A percentile compares a stretch with the other conserved stretches of the same genome.
These are phyloP conservation scores for Hygrocybe punicea DNA, from an alignment of 768 basidiomycete species.

Conservation along the genomic window DNA sequence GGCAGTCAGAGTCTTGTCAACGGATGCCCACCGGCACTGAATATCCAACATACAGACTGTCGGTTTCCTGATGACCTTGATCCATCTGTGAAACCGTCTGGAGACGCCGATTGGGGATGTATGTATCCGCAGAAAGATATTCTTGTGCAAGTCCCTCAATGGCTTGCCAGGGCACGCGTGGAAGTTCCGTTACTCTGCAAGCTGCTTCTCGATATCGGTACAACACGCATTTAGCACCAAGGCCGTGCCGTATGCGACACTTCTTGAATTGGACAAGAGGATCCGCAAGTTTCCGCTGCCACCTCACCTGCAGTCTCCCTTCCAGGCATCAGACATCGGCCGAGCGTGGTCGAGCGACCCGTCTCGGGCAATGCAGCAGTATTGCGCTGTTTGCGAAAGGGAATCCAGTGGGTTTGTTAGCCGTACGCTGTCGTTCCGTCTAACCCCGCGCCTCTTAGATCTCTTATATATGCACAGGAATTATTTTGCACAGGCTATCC, in stretches of 20 bases:
- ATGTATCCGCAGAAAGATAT: too few relatives aligned
- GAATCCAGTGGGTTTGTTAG: conserved; percentile 44
- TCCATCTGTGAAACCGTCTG: conserved; percentile 27
- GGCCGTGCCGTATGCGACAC: conserved; percentile 39
- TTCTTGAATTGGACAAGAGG: conserved; percentile 49
- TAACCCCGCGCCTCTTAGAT: conserved; percentile 24
- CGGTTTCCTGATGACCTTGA: conserved; percentile 48
- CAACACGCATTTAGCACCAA: conserved; percentile 42
- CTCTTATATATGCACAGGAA: conserved; percentile 47
- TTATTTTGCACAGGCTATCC: conserved; percentile 48
- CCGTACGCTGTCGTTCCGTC: neutral
- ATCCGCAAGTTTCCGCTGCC: conserved; percentile 52
- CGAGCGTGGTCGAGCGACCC: conserved; percentile 41
- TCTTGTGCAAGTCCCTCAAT: neutral
- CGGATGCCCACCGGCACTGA: conserved; percentile 48
- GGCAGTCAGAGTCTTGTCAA: conserved; percentile 42
- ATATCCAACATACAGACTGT: conserved; percentile 50
- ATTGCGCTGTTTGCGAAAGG: conserved; percentile 36
- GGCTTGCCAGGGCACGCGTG: conserved; percentile 39
- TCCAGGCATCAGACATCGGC: too few relatives aligned
- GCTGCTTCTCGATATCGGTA: conserved; percentile 43
- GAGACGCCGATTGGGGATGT: conserved; percentile 38
- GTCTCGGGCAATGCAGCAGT: conserved; percentile 44
- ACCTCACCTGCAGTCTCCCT: too few relatives aligned
- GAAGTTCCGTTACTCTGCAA: conserved; percentile 45